phyloP scores from a whole-genome alignment of 208 protist species.

The Borovskyia barvae region DNA sequence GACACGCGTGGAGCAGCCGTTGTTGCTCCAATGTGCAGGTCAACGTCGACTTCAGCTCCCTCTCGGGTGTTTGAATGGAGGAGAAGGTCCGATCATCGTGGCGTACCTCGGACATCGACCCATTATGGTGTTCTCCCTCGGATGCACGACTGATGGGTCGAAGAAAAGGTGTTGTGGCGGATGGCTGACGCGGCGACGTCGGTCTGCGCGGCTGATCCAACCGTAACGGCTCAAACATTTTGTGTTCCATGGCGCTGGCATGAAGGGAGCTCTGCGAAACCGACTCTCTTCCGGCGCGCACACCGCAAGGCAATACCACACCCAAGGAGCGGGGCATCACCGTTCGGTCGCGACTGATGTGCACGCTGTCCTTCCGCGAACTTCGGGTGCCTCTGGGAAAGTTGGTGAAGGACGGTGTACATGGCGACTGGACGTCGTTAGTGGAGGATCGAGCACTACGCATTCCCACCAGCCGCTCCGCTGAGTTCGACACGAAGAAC shows the following conservation, averaged over 20 bases:
- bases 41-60: background rate
- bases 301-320: no score
- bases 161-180: background rate
- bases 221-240: constrained; percentile 17
- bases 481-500: background rate
- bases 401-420: constrained; percentile 23
- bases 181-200: constrained; percentile 1
- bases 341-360: no score
- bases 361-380: no score
- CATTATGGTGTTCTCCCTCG: no score
- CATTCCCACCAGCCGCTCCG: background rate
- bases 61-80: background rate
- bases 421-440: constrained; percentile 1
- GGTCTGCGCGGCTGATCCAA: background rate
- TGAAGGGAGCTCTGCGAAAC: no score
- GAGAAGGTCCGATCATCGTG: background rate
- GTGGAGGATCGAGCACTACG: background rate
- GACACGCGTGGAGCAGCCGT: constrained; percentile 15
- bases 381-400: no score
- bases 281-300: no score
- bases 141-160: no score
- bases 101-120: no score
- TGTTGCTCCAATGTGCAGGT: constrained; percentile 7
- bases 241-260: constrained; percentile 2
- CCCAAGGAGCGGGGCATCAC: constrained; percentile 10